Base-by-base conservation (phyloP, 148 eudicot species). In the Dianthus caryophyllus region DNA sequence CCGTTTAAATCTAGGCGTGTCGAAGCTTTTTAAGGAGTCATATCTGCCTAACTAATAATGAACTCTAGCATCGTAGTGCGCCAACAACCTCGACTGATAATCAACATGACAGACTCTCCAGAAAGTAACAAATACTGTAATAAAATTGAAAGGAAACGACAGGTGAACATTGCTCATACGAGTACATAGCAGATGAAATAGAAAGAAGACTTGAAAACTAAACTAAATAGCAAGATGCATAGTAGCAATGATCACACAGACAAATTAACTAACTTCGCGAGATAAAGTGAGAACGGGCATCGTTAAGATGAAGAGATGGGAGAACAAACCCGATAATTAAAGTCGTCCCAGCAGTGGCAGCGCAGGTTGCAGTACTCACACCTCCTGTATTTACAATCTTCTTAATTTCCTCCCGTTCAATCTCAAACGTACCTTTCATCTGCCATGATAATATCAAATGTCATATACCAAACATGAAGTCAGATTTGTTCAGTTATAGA, bases 261-360 rank as follows among this genome's bases (percentile, higher is more conserved):
- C 14, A 46, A 15, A 51, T 5, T 51, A 51, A 6, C 55, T n/a
- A 33, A 33, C 38, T 33, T 33, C 38, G 38, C 38, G 20, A 6
- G 5, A 18, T 24, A 64, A 56, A 27, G 0, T 54, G 29, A 62
- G 15, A 51, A n/a, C 33, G 48, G 31, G 11, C 22, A 36, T 11
- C 41, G 15, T 62, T 41, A 22, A 21, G 20, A 31, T 55, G 21
- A 53, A 33, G 64, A 27, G 44, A n/a, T 27, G 36, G 63, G n/a
- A 43, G 65, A 70, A 80, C 84, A 30, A 50, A 94, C 98, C 98
- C 97, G 46, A 86, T 66, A 66, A 90, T 66, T 72, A 94, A 78
- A 71, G 88, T 71, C 48, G 89, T 82, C 51, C 96, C 90, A 48
- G 92, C 90, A 72, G 95, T 84, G 46, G 98, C 98, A 77, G 83